Percentiles rank a stretch among this genome's conserved stretches.
These are phyloP conservation scores for Phytophthora pinifolia DNA, from an alignment of 352 stramenopile species.

Conservation along the genomic window DNA sequence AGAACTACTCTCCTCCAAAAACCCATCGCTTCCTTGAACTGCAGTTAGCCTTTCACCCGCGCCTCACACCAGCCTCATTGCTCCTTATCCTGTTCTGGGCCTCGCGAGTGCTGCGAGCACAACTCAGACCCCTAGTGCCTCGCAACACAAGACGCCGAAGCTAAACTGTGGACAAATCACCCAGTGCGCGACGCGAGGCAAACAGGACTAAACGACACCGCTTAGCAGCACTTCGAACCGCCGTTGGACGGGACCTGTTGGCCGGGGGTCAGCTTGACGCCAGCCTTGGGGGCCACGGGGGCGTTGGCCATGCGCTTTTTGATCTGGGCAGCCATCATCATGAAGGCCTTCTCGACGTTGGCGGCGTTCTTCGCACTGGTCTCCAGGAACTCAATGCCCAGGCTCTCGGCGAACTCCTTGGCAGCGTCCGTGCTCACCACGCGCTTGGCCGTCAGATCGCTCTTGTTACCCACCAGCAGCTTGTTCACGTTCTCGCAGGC, in stretches of 20 bases:
- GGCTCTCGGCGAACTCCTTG: constrained; percentile 89
- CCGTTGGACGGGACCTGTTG: constrained; percentile 66
- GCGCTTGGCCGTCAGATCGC: constrained; percentile 93
- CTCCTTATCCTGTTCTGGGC: constrained; percentile 25
- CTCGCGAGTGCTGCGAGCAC: constrained; percentile 7
- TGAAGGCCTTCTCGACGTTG: constrained; percentile 92
- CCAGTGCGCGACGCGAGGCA: constrained; percentile 20
- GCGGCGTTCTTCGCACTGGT: constrained; percentile 88
- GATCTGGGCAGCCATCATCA: constrained; percentile 93
- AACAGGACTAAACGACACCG: constrained; percentile 49
- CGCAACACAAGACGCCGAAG: constrained; percentile 19
- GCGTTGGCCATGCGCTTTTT: constrained; percentile 92
- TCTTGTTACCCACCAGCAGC: constrained; percentile 99
- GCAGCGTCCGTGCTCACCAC: constrained; percentile 94
- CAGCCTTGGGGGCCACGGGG: constrained; percentile 66
- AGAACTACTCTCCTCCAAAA: constrained; percentile 14
- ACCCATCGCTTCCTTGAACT: constrained; percentile 26
- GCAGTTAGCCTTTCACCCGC: constrained; percentile 24
- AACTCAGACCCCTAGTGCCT: constrained; percentile 10
- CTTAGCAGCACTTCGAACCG: constrained; percentile 86
- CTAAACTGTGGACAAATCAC: constrained; percentile 27
- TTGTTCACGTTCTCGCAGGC: constrained; percentile 97
- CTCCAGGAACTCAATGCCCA: constrained; percentile 89
- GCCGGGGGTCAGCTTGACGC: constrained; percentile 63
- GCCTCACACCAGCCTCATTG: constrained; percentile 24